A percentile compares a stretch with the other conserved stretches of the same genome.
Conservation (phyloP, 2,329 filamentous ascomycete genomes). For the Fusarium hostae region DNA sequence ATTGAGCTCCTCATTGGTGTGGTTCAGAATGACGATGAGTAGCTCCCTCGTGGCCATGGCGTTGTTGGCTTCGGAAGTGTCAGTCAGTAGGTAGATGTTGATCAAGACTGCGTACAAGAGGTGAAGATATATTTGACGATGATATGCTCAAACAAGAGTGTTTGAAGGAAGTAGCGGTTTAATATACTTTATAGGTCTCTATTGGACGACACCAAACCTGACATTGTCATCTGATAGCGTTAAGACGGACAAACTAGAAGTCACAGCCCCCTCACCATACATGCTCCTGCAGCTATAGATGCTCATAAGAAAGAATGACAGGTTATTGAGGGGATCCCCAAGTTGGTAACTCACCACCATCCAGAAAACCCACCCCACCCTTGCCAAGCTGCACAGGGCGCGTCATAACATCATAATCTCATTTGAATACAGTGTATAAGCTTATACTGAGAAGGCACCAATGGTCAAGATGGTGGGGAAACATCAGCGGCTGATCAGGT, state of each 20-base stretch:
- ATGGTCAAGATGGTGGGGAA: not conserved
- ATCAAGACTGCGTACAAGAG: too few relatives aligned
- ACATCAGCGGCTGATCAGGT: not conserved
- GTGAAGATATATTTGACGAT: not conserved
- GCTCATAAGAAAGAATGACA: not conserved
- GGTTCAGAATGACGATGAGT: not conserved
- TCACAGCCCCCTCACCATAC: rapidly evolving
- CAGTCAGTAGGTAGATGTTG: rapidly evolving
- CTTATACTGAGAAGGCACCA: rapidly evolving
- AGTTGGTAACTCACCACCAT: not conserved
- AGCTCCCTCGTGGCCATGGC: not conserved
- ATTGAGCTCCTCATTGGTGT: not conserved
- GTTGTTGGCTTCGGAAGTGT: rapidly evolving
- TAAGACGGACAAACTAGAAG: not conserved
- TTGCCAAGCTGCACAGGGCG: not conserved
- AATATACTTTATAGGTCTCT: rapidly evolving
- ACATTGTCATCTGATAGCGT: too few relatives aligned
- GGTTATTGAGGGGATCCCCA: too few relatives aligned
- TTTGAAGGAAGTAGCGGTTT: rapidly evolving
- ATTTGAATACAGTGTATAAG: too few relatives aligned
- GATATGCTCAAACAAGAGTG: rapidly evolving
- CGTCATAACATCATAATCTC: not conserved
- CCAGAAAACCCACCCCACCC: not conserved
- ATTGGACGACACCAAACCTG: not conserved
- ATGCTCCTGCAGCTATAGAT: not conserved